Evolutionary conservation across 495 filamentous ascomycete genomes (phyloP), one percentile per base, ranked within the genome.

Genomic region (Talaromyces stipitatus): DNA sequence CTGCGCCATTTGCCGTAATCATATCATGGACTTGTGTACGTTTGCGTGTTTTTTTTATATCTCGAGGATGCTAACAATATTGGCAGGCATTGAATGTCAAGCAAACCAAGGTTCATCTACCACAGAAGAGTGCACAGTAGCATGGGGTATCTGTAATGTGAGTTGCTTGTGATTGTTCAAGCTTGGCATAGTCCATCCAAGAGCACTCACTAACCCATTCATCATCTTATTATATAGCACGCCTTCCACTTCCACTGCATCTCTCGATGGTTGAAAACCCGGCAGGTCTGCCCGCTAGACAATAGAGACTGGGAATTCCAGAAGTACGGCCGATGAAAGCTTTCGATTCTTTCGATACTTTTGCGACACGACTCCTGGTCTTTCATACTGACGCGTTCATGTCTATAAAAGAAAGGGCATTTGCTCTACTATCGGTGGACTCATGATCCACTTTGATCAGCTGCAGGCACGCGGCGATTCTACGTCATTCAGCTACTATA

Each of bases 231-330:
- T 54, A 22, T 60, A 50, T 67, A 98, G 94, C 94, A 99, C 67
- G 94, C 94, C 6, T 99, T 99, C 79, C 94, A 99, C 73, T 99
- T 99, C 78, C 94, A 99, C 75, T 99, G 94, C 78, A 99, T 99
- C 69, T 97, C 95, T 3, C 85, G 94, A 71, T 99, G 94, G 94
- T 78, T 99, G 36, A 99, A 99, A 81, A 97, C 94, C n/a, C 89
- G 95, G 57, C 94, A 97, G 72, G 94, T 99, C 50, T 99, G 94
- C 66, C 94, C 94, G 2, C 81, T 99, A 24, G 94, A 99, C 73
- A 99, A 99, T 76, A 81, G 92, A 63, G 94, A 97, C 71, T 99
- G 94, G 94, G 94, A 97, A 67, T 97, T 97, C 82, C 94, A 99
- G 75, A 97, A 97, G 67, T 99, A 99, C 66, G 94, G 94, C 54